Evolutionary conservation across 208 protist genomes (phyloP).

Genomic region (Trypanosoma cruzi): DNA sequence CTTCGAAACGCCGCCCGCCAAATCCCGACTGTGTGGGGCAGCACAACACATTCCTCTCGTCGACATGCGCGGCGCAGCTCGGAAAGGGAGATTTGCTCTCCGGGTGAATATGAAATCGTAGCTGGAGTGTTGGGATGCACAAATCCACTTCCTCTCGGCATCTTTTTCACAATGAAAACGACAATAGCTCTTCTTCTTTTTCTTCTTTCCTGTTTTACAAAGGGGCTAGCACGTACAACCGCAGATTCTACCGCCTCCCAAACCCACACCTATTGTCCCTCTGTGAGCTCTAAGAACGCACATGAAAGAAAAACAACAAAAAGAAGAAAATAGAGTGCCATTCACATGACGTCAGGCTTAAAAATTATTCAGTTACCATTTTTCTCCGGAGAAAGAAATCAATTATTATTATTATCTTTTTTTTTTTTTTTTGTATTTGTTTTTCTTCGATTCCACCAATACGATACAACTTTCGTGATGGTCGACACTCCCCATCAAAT

Average conservation of each 20-base stretch:
- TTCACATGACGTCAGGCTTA: neutral
- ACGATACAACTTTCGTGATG: neutral
- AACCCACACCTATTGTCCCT: neutral
- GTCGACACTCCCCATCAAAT: neutral
- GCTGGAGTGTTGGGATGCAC: constrained; percentile 89
- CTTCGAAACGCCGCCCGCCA: constrained; percentile 61
- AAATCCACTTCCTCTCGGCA: constrained; percentile 71
- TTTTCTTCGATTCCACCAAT: neutral
- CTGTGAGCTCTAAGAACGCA: neutral
- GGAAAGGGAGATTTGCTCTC: constrained; percentile 61
- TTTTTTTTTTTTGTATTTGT: constrained; percentile 5
- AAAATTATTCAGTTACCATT: neutral
- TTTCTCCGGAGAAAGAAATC: neutral
- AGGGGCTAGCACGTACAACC: neutral
- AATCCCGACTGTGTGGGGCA: constrained; percentile 48
- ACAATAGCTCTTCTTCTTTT: neutral
- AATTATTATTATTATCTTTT: no score
- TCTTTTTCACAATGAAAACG: neutral
- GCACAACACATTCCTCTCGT: constrained; percentile 69
- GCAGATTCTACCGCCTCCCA: neutral
- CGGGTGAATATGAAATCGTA: constrained; percentile 68
- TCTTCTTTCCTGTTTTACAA: neutral
- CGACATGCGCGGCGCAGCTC: constrained; percentile 46
- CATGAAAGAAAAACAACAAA: neutral
- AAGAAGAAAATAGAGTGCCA: neutral